Conservation (phyloP, 192 early-diverging fungal species). For the Umbelopsis sp. region DNA sequence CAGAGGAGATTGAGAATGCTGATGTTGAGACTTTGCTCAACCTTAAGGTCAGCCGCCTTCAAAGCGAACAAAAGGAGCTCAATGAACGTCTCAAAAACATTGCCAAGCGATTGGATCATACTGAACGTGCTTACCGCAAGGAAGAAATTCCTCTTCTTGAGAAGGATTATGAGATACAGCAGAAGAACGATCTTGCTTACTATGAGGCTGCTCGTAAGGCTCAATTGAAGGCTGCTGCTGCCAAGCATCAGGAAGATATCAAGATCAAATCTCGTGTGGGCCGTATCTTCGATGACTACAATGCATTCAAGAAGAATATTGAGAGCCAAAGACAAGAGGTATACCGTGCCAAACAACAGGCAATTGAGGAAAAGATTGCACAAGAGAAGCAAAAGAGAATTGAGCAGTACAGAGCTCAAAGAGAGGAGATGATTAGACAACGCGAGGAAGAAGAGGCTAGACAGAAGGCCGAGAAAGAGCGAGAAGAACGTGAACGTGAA, state of each 20-base stretch:
- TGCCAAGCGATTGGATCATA: constrained; percentile 84
- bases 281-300: constrained; percentile 85
- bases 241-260: constrained; percentile 74
- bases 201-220: constrained; percentile 76
- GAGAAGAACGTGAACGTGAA: constrained; percentile 44
- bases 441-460: constrained; percentile 46
- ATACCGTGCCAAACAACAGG: constrained; percentile 54
- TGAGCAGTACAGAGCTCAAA: constrained; percentile 56
- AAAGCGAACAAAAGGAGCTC: constrained; percentile 88
- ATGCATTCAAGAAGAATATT: constrained; percentile 59
- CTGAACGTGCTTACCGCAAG: constrained; percentile 91
- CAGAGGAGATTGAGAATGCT: constrained; percentile 78
- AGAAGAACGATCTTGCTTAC: constrained; percentile 77
- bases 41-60: constrained; percentile 86
- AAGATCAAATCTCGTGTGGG: constrained; percentile 76
- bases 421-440: constrained; percentile 50
- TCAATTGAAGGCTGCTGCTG: constrained; percentile 62
- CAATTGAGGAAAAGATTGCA: constrained; percentile 64
- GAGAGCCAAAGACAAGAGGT: constrained; percentile 63
- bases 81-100: constrained; percentile 73
- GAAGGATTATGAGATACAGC: constrained; percentile 91
- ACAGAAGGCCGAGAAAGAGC: constrained; percentile 35
- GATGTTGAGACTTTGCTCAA: constrained; percentile 80
- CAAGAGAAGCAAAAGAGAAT: constrained; percentile 76
- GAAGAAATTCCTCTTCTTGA: constrained; percentile 89